phyloP scores from a whole-genome alignment of 164 flowering plant genomes.

The Houttuynia cordata region DNA sequence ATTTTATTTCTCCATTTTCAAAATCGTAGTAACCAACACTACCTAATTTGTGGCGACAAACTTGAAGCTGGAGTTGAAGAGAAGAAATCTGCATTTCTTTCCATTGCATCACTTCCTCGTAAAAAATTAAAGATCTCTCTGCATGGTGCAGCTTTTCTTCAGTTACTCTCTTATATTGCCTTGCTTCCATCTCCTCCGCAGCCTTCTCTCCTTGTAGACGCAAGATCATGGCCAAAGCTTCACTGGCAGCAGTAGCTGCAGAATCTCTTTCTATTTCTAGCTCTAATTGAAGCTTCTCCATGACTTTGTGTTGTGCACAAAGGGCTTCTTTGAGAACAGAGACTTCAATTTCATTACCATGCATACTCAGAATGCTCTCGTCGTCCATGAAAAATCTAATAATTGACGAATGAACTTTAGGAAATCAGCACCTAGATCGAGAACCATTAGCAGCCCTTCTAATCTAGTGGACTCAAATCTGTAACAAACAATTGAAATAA shows the following conservation, averaged over 20 bases:
- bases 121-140: slow-evolving; percentile 40
- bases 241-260: slow-evolving; percentile 63
- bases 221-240: slow-evolving; percentile 73
- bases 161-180: slow-evolving; percentile 72
- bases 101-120: slow-evolving; percentile 52
- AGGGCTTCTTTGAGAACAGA: slow-evolving; percentile 51
- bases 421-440: no score
- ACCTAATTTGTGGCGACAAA: slow-evolving; percentile 46
- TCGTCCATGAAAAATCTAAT: slow-evolving; percentile 18
- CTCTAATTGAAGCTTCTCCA: slow-evolving; percentile 58
- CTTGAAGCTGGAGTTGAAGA: slow-evolving; percentile 63
- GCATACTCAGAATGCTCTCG: no score
- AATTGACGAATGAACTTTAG: no score
- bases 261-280: slow-evolving; percentile 85
- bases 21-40: slow-evolving; percentile 53
- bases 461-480: no score
- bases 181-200: slow-evolving; percentile 67
- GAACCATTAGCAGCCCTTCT: no score
- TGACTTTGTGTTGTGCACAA: slow-evolving; percentile 47
- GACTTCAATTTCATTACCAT: slow-evolving; percentile 24
- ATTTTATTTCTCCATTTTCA: slow-evolving; percentile 18
- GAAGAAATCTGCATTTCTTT: slow-evolving; percentile 80
- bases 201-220: slow-evolving; percentile 85
- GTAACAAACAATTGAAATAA: no score
- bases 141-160: slow-evolving; percentile 73